phyloP scores from a whole-genome alignment of 2,329 filamentous ascomycete species.

The Aspergillus clavatus region DNA sequence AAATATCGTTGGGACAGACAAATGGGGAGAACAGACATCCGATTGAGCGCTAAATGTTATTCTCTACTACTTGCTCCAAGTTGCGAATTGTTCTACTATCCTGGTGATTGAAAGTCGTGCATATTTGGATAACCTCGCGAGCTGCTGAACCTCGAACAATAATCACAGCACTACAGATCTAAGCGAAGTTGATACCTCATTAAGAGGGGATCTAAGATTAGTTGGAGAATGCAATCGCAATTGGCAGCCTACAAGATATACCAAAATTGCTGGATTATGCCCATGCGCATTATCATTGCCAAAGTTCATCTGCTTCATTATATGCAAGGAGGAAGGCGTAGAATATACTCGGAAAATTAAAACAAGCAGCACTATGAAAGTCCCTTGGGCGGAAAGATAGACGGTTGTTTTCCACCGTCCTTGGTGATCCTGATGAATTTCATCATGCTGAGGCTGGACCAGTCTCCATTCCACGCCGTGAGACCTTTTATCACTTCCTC shows the following conservation, averaged over 20 bases:
- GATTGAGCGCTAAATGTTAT: too few species aligned
- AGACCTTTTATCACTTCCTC: slow-evolving; percentile 62
- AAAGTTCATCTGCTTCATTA: slow-evolving; percentile 14
- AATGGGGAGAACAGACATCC: too few species aligned
- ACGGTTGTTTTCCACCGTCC: slow-evolving; percentile 60
- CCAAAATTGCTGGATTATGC: background rate
- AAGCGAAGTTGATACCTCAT: too few species aligned
- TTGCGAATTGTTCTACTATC: too few species aligned
- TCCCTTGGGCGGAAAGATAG: slow-evolving; percentile 71
- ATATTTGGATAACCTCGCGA: too few species aligned
- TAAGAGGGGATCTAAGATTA: too few species aligned
- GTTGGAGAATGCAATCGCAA: background rate
- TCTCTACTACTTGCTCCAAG: too few species aligned
- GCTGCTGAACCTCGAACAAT: too few species aligned
- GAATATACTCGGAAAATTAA: slow-evolving; percentile 12
- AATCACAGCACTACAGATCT: too few species aligned
- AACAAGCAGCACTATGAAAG: slow-evolving; percentile 36
- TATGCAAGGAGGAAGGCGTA: slow-evolving; percentile 9
- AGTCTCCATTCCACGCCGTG: slow-evolving; percentile 73
- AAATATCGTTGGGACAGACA: too few species aligned
- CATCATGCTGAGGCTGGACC: slow-evolving; percentile 71
- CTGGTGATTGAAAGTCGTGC: too few species aligned
- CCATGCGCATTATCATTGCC: background rate
- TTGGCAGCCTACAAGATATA: background rate
- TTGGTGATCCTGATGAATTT: slow-evolving; percentile 71